Evolutionary conservation across 345 rosid genomes (phyloP), one percentile per base, ranked within the genome.

Genomic region (Balakata baccata): DNA sequence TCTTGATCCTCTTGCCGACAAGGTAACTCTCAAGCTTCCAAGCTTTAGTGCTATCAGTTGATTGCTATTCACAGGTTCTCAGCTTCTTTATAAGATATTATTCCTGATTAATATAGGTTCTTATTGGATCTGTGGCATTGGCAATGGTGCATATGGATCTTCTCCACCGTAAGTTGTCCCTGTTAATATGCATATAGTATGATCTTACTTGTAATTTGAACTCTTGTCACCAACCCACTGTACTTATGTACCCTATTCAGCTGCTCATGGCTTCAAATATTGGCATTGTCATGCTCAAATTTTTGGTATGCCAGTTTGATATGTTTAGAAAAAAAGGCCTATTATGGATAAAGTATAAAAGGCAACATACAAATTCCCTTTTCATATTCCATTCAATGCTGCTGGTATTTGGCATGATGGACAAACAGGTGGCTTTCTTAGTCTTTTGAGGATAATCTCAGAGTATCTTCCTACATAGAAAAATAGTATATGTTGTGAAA

Each of bases 1-100:
- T 84, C 96, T 95, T 74, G 98, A 95, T 81, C 99, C 99, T 62
- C 91, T 95, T 73, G 99, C 96, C 43, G 99, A 95, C 83, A 95
- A 95, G 95, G 99, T 92, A 69, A 74, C 5, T 43, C 53, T 20
- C 10, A 39, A 63, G 18, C 18, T 72, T 58, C 47, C 69, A 41
- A 66, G 46, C 53, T 37, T 72, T 41, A 10, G 13, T 64, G 53
- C 60, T 12, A 20, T 76, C 51, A 29, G 41, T n/a, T n/a, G 14
- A 63, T 68, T 62, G 45, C 22, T 22, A 4, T 29, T 37, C 11
- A 2, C 22, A 13, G 50, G 47, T 13, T 23, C 20, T 5, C 39
- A 37, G 14, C 18, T 47, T 4, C 7, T 2, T 29, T 29, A 29
- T 29, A 29, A 29, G 34, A 29, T 29, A 29, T 29, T 29, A 29